A percentile compares a stretch with the other conserved stretches of the same genome.
phyloP scores from a whole-genome alignment of 2,329 filamentous ascomycete genomes.

The Fusarium phyllophilum region DNA sequence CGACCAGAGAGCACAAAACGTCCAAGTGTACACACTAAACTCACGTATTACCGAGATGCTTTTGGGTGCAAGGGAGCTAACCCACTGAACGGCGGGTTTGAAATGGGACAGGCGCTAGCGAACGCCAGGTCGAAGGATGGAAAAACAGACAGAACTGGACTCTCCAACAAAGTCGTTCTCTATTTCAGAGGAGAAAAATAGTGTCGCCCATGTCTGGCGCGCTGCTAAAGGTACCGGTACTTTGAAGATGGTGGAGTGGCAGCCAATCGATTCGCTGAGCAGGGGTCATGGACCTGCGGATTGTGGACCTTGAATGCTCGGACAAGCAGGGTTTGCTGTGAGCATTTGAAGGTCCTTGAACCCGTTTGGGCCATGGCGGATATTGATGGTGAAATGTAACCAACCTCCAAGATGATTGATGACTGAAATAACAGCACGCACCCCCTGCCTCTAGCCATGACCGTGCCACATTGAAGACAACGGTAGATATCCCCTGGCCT shows the following conservation, averaged over 20 bases:
- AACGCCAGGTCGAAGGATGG: slow-evolving; percentile 40
- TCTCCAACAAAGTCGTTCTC: slow-evolving; percentile 9
- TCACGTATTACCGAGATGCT: slow-evolving; percentile 1
- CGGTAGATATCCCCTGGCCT: slow-evolving; percentile 33
- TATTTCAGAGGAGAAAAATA: slow-evolving; percentile 13
- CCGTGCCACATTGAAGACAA: slow-evolving; percentile 35
- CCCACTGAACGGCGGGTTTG: slow-evolving; percentile 33
- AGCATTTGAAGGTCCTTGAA: slow-evolving; percentile 40
- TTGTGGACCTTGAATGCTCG: slow-evolving; percentile 37
- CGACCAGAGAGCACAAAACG: neutral
- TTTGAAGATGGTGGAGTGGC: slow-evolving; percentile 29
- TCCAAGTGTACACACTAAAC: neutral
- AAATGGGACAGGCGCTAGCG: slow-evolving; percentile 40
- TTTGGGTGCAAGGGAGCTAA: slow-evolving; percentile 16
- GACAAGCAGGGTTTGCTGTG: slow-evolving; percentile 39
- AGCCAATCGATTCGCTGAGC: slow-evolving; percentile 41
- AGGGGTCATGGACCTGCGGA: slow-evolving; percentile 42
- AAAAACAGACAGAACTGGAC: slow-evolving; percentile 38
- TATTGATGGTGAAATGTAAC: slow-evolving; percentile 34
- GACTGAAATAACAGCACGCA: slow-evolving; percentile 33
- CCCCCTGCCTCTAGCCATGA: slow-evolving; percentile 7
- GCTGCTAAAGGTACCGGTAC: slow-evolving; percentile 38
- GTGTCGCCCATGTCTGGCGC: neutral
- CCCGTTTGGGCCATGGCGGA: slow-evolving; percentile 36
- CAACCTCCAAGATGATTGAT: slow-evolving; percentile 27